Conservation (phyloP, 2,329 filamentous ascomycete species). For the Pseudocercospora eumusae region DNA sequence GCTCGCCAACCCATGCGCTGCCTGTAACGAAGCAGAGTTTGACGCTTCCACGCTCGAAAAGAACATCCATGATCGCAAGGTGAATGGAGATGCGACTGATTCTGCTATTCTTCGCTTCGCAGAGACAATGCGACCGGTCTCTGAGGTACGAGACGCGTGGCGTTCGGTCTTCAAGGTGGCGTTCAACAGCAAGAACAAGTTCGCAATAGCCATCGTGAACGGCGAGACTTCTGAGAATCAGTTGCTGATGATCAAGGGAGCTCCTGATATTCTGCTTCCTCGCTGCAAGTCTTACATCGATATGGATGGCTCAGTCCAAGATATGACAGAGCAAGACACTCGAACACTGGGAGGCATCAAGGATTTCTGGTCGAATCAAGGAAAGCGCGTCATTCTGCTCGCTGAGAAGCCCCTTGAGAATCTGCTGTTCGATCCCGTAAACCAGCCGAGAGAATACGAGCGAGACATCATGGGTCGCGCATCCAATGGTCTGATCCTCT, state of each 20-base stretch:
- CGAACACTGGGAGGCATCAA: constrained; percentile 61
- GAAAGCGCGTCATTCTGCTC: constrained; percentile 68
- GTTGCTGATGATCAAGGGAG: constrained; percentile 74
- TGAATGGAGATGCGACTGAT: constrained; percentile 76
- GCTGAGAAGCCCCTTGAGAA: constrained; percentile 54
- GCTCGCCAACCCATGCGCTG: constrained; percentile 61
- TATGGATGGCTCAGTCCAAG: constrained; percentile 55
- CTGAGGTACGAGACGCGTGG: constrained; percentile 64
- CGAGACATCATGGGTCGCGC: constrained; percentile 60
- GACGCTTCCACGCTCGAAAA: constrained; percentile 64
- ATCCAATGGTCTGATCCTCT: constrained; percentile 50
- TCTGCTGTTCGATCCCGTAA: constrained; percentile 58
- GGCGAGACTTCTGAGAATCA: constrained; percentile 37
- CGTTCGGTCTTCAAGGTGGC: constrained; percentile 66
- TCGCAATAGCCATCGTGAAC: constrained; percentile 67
- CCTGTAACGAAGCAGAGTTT: constrained; percentile 77
- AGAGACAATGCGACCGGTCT: constrained; percentile 63
- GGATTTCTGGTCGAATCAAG: constrained; percentile 67
- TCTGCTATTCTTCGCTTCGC: constrained; percentile 72
- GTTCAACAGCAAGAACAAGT: constrained; percentile 82
- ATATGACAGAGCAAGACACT: constrained; percentile 56
- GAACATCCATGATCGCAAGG: constrained; percentile 62
- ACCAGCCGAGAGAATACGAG: constrained; percentile 57
- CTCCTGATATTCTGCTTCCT: constrained; percentile 70
- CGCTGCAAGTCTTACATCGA: constrained; percentile 62